phyloP scores from a whole-genome alignment of 2,329 filamentous ascomycete genomes.

The Colletotrichum tropicale region DNA sequence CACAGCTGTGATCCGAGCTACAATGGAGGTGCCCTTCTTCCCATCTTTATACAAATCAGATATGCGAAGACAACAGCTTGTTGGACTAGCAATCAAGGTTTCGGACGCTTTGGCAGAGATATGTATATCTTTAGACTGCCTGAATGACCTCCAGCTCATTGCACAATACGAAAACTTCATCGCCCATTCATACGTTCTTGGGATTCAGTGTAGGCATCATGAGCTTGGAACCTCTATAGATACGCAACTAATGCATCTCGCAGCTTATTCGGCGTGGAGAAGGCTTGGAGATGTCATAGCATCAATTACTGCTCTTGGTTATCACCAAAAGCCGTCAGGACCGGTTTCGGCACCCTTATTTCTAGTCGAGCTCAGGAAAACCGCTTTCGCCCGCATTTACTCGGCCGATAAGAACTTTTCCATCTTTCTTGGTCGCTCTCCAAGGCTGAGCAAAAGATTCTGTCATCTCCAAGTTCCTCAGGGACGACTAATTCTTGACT shows the following conservation, averaged over 20 bases:
- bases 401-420: neutral
- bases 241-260: neutral
- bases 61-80: neutral
- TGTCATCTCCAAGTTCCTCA: neutral
- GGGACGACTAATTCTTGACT: neutral
- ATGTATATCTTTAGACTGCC: neutral
- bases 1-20: neutral
- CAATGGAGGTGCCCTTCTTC: neutral
- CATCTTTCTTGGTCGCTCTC: neutral
- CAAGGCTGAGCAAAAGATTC: neutral
- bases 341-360: neutral
- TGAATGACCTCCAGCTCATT: neutral
- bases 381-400: neutral
- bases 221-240: rapidly evolving
- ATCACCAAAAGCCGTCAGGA: neutral
- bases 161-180: neutral
- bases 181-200: neutral
- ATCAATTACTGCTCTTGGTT: neutral
- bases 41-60: neutral
- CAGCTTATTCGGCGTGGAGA: neutral
- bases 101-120: neutral
- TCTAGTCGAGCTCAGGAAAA: neutral
- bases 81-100: neutral
- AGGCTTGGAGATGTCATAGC: neutral
- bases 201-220: neutral